A percentile compares a stretch with the other conserved stretches of the same genome.
phyloP scores from a whole-genome alignment of 1,139 yeast genomes.

The Pichia sp. region DNA sequence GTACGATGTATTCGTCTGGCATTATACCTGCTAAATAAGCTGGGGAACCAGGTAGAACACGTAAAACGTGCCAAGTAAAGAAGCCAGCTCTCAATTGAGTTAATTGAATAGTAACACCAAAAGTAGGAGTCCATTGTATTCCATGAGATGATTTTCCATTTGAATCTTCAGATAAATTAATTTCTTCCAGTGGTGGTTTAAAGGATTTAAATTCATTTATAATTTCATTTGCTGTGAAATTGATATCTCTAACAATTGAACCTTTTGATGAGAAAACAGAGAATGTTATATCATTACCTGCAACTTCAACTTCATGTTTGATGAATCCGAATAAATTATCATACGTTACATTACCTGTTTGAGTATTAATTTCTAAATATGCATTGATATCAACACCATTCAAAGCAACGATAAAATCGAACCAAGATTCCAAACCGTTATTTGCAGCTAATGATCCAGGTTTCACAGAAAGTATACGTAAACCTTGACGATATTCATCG shows the following conservation, averaged over 20 bases:
- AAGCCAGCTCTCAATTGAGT: constrained; percentile 71
- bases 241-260: constrained; percentile 50
- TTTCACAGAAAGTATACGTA: constrained; percentile 47
- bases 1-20: constrained; percentile 85
- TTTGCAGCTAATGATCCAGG: constrained; percentile 36
- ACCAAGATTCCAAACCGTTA: constrained; percentile 69
- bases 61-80: constrained; percentile 81
- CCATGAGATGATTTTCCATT: background rate
- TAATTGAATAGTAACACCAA: constrained; percentile 72
- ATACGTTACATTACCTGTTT: constrained; percentile 16
- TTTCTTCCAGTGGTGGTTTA: constrained; percentile 12
- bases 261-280: constrained; percentile 92
- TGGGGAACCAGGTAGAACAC: constrained; percentile 71
- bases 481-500: constrained; percentile 35
- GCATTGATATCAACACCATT: constrained; percentile 57
- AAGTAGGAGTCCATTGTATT: constrained; percentile 18
- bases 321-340: constrained; percentile 28
- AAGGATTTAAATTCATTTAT: background rate
- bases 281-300: constrained; percentile 37
- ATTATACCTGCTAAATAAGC: constrained; percentile 79
- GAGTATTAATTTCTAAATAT: constrained; percentile 12
- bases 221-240: constrained; percentile 29
- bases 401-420: constrained; percentile 74
- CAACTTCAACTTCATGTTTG: constrained; percentile 30
- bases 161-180: constrained; percentile 22